Conservation (phyloP, 2,329 filamentous ascomycete species). For the Annulohypoxylon truncatum region DNA sequence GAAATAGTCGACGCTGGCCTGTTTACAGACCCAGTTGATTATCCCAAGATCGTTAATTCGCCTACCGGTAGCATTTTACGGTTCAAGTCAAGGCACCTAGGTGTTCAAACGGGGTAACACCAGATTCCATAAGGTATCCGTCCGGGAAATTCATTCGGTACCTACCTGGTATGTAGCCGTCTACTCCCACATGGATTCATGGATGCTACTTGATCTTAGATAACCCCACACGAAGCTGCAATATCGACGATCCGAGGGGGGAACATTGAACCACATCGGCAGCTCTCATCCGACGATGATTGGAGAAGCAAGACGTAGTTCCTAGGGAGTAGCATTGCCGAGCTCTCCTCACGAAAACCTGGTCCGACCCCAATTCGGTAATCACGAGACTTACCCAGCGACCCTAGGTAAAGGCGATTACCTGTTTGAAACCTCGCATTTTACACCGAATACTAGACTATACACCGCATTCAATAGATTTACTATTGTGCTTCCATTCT, state of each 20-base stretch:
- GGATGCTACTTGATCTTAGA: conserved; percentile 19
- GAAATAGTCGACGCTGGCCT: conserved; percentile 6
- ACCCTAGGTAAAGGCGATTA: not conserved
- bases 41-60: conserved; percentile 2
- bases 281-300: conserved; percentile 6
- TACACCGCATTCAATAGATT: too few relatives aligned
- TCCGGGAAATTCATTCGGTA: conserved; percentile 24
- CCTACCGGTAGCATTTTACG: not conserved
- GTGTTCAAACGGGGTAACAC: not conserved
- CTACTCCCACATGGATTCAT: conserved; percentile 25
- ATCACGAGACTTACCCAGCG: not conserved
- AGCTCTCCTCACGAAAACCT: conserved; percentile 4
- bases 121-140: not conserved
- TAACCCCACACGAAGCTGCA: conserved; percentile 21
- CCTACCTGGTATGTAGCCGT: not conserved
- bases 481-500: too few relatives aligned
- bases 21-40: not conserved
- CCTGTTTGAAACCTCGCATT: not conserved
- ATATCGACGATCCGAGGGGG: conserved; percentile 9
- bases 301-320: not conserved
- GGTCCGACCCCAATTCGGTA: conserved; percentile 13
- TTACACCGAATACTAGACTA: too few relatives aligned
- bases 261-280: conserved; percentile 19
- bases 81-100: not conserved
- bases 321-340: conserved; percentile 11